Percentiles rank a stretch among this genome's conserved stretches.
Evolutionary conservation across 2,329 filamentous ascomycete genomes (phyloP).

Genomic region (Apiospora marii): DNA sequence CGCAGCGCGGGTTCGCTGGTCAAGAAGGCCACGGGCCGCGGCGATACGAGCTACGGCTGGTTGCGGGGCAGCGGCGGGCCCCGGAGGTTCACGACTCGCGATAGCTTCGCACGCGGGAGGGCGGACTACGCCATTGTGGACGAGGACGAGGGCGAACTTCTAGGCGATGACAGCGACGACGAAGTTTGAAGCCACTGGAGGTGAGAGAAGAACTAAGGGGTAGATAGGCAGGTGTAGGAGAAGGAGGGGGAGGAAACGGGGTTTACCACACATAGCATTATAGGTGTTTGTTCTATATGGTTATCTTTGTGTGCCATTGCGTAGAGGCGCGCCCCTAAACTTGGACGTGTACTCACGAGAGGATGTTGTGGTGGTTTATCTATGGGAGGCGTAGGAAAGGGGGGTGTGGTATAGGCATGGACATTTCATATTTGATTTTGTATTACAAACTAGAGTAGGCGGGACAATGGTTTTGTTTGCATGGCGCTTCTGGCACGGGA

Average conservation of each 20-base stretch:
- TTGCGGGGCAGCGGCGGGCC: slow-evolving; percentile 58
- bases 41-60: slow-evolving; percentile 59
- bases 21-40: slow-evolving; percentile 56
- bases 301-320: neutral
- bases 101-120: slow-evolving; percentile 85
- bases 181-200: slow-evolving; percentile 63
- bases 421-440: slow-evolving; percentile 1
- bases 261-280: neutral
- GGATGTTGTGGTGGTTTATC: neutral
- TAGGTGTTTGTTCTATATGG: slow-evolving; percentile 7
- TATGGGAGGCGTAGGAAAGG: neutral
- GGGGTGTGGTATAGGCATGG: neutral
- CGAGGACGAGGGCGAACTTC: slow-evolving; percentile 90
- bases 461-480: neutral
- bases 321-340: neutral
- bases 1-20: slow-evolving; percentile 64
- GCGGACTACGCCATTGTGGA: slow-evolving; percentile 91
- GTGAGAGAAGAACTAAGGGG: neutral
- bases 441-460: slow-evolving; percentile 15
- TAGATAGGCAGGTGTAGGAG: no score
- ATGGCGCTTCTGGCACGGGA: neutral
- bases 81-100: slow-evolving; percentile 83
- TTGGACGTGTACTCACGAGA: neutral
- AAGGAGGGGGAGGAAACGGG: no score
- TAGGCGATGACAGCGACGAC: slow-evolving; percentile 94